Evolutionary conservation across 371 early-diverging fungal species (phyloP).

Genomic region (Mucor circinelloides): DNA sequence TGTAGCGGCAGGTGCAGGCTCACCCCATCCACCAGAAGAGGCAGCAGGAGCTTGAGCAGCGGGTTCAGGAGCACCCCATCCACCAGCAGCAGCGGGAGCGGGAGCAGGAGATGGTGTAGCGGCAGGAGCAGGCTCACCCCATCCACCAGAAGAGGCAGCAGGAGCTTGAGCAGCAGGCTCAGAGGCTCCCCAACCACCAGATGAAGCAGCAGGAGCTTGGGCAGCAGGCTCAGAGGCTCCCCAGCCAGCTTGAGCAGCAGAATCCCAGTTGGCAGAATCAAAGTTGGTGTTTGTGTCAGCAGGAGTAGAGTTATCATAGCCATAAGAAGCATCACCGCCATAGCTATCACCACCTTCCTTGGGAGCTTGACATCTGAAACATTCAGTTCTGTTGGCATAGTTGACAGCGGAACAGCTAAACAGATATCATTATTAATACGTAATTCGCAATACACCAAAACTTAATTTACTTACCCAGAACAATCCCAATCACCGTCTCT

Average conservation of each 20-base stretch:
- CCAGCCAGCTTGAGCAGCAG: constrained; percentile 27
- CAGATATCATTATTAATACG: background rate
- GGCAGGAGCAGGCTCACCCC: constrained; percentile 30
- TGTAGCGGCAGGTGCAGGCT: constrained; percentile 17
- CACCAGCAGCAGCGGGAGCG: constrained; percentile 24
- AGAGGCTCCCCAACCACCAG: constrained; percentile 27
- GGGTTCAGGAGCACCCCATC: constrained; percentile 24
- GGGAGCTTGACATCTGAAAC: constrained; percentile 70
- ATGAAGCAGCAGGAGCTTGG: constrained; percentile 21
- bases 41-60: constrained; percentile 15
- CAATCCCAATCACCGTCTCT: constrained; percentile 77
- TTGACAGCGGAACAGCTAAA: constrained; percentile 68
- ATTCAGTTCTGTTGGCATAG: constrained; percentile 64
- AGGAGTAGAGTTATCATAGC: constrained; percentile 5
- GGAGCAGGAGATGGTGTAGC: constrained; percentile 17
- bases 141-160: constrained; percentile 24
- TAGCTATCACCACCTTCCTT: constrained; percentile 46
- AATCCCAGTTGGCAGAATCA: constrained; percentile 21
- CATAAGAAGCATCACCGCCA: constrained; percentile 27
- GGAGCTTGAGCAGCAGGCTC: constrained; percentile 15
- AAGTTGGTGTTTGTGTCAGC: constrained; percentile 19
- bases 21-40: constrained; percentile 34
- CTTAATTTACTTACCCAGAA: constrained; percentile 44
- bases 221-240: constrained; percentile 17
- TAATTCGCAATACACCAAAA: background rate